Evolutionary conservation across 2,329 filamentous ascomycete species (phyloP).

Genomic region (Cladorrhinum sp.): DNA sequence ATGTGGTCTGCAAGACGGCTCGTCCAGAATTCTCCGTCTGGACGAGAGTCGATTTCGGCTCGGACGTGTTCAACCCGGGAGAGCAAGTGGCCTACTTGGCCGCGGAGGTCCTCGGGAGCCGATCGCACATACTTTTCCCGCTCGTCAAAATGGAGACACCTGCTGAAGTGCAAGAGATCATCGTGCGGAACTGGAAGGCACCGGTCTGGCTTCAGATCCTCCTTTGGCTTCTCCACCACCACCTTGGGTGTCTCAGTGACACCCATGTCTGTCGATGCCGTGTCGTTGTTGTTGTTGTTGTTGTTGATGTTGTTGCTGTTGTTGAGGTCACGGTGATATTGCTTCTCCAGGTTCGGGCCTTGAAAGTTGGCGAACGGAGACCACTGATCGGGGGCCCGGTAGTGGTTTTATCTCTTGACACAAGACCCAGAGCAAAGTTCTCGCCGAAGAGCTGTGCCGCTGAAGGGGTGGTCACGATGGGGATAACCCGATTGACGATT

Average conservation of each 20-base stretch:
- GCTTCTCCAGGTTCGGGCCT: not conserved
- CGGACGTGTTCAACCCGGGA: conserved; percentile 12
- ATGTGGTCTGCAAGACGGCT: conserved; percentile 13
- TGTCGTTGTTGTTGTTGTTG: not conserved
- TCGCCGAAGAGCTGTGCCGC: not conserved
- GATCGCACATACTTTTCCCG: conserved; percentile 13
- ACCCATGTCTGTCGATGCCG: not conserved
- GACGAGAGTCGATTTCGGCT: conserved; percentile 1
- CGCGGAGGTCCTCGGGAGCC: conserved; percentile 6
- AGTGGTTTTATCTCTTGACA: not conserved
- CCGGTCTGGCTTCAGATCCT: not conserved
- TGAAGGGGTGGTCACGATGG: not conserved
- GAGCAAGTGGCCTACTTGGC: conserved; percentile 8
- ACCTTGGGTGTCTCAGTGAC: not conserved
- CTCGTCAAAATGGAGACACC: conserved; percentile 11
- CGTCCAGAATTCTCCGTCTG: conserved; percentile 15
- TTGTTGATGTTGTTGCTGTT: not conserved
- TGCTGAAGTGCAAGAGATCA: conserved; percentile 10
- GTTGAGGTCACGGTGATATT: not conserved
- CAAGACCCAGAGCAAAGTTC: not conserved
- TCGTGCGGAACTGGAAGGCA: conserved; percentile 12
- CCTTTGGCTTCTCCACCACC: conserved; percentile 1
- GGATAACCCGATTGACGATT: not conserved
- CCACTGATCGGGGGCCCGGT: not conserved
- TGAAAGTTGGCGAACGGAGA: not conserved